A percentile compares a stretch with the other conserved stretches of the same genome.
phyloP scores from a whole-genome alignment of 352 stramenopile species.

The Pythium dissimile region DNA sequence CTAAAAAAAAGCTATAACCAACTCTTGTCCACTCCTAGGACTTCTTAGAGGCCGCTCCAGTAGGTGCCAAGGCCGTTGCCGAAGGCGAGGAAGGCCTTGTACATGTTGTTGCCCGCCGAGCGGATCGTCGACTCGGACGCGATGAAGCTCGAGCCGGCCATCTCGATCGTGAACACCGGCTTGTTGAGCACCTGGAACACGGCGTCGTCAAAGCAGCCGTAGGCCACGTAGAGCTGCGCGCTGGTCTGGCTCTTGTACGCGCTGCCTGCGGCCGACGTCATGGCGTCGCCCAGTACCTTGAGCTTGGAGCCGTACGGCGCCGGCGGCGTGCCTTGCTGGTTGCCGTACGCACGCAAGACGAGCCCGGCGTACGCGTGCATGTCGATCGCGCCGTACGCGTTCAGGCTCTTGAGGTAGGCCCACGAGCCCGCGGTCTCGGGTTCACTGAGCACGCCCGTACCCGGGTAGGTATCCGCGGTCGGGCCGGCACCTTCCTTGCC shows the following conservation, averaged over 20 bases:
- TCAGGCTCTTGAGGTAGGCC: slow-evolving; percentile 15
- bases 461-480: slow-evolving; percentile 18
- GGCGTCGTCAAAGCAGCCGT: slow-evolving; percentile 18
- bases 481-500: slow-evolving; percentile 1
- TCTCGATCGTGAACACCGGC: neutral
- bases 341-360: slow-evolving; percentile 18
- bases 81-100: slow-evolving; percentile 13
- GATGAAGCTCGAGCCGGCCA: neutral
- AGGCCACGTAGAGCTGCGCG: slow-evolving; percentile 18
- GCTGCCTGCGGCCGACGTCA: slow-evolving; percentile 3
- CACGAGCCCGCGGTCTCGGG: slow-evolving; percentile 21
- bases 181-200: neutral
- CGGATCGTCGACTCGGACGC: neutral
- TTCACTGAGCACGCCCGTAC: slow-evolving; percentile 18
- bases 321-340: neutral
- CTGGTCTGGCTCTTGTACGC: neutral
- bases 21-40: no score
- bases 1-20: no score
- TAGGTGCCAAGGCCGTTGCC: slow-evolving; percentile 9
- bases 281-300: slow-evolving; percentile 8
- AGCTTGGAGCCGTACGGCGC: slow-evolving; percentile 19
- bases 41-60: slow-evolving; percentile 3
- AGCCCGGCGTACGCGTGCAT: slow-evolving; percentile 22
- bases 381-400: slow-evolving; percentile 7
- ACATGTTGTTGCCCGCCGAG: slow-evolving; percentile 13